Conservation (phyloP, 2,329 filamentous ascomycete species). For the Diaporthe sp. region DNA sequence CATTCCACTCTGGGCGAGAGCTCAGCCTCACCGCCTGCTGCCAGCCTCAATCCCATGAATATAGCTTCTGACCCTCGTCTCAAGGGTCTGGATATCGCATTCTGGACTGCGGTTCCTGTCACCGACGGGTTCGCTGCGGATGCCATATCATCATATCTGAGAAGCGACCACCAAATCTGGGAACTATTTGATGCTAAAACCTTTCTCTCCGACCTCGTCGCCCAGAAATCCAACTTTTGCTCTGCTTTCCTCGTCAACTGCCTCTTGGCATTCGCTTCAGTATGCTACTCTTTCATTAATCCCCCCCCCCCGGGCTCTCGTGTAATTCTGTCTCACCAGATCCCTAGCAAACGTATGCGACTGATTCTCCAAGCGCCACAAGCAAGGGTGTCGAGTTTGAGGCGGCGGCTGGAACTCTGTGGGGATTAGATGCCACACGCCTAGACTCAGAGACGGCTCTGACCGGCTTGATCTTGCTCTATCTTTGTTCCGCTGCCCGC, state of each 20-base stretch:
- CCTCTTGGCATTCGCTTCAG: not conserved
- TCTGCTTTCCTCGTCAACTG: conserved; percentile 7
- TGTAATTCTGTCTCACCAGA: not conserved
- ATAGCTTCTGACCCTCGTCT: not conserved
- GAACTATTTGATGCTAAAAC: not conserved
- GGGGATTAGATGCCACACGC: not conserved
- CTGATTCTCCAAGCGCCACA: not conserved
- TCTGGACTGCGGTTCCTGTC: not conserved
- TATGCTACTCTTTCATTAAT: not conserved
- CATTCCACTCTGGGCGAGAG: not conserved
- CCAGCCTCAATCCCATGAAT: no score
- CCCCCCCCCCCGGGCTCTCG: not conserved
- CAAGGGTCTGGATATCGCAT: not conserved
- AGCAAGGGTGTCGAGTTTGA: not conserved
- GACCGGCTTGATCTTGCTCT: not conserved
- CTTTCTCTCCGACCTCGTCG: not conserved
- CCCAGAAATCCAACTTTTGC: not conserved
- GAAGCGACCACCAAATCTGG: not conserved
- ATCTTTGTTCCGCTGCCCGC: not conserved
- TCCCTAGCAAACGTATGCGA: not conserved
- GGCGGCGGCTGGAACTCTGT: not conserved
- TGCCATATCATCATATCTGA: not conserved
- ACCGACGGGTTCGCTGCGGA: not conserved
- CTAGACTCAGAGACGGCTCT: not conserved
- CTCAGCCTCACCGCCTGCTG: not conserved